phyloP scores from a whole-genome alignment of 2,329 filamentous ascomycete species.

The Alternaria panax region DNA sequence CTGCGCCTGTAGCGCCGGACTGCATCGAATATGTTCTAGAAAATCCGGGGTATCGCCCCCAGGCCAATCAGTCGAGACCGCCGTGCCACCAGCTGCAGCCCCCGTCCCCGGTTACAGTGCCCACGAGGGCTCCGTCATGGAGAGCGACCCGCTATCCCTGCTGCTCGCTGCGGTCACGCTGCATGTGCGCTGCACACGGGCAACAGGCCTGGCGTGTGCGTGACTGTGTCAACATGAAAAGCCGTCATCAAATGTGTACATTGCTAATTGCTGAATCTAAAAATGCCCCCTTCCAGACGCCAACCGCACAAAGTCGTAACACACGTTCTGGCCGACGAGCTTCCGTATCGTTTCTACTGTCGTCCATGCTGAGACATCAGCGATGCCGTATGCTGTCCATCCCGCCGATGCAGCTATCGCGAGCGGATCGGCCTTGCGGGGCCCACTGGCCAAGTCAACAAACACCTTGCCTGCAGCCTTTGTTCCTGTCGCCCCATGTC shows the following conservation, averaged over 20 bases:
- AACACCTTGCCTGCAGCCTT: slow-evolving; percentile 70
- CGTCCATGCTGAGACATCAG: slow-evolving; percentile 82
- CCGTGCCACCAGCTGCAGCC: slow-evolving; percentile 1
- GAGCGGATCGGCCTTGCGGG: slow-evolving; percentile 71
- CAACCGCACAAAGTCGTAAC: slow-evolving; percentile 84
- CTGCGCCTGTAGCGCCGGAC: slow-evolving; percentile 30
- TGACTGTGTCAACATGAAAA: not conserved
- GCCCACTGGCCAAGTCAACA: slow-evolving; percentile 75
- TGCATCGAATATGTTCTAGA: slow-evolving; percentile 25
- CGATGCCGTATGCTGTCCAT: slow-evolving; percentile 80
- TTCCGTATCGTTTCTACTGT: slow-evolving; percentile 81
- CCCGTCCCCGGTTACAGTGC: slow-evolving; percentile 16
- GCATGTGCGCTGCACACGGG: not conserved
- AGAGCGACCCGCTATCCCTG: slow-evolving; percentile 26
- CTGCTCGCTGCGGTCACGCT: slow-evolving; percentile 5
- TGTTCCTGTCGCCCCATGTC: slow-evolving; percentile 25
- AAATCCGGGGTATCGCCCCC: slow-evolving; percentile 46
- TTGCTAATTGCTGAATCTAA: slow-evolving; percentile 34
- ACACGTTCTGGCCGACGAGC: slow-evolving; percentile 84
- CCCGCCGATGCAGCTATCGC: slow-evolving; percentile 75
- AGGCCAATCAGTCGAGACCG: slow-evolving; percentile 30
- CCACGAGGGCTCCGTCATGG: slow-evolving; percentile 24
- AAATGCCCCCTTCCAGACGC: slow-evolving; percentile 67
- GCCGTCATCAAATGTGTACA: not conserved
- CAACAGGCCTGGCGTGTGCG: not conserved